Base-by-base conservation (phyloP, 495 filamentous ascomycete genomes). In the Lasiosphaeria hispida region DNA sequence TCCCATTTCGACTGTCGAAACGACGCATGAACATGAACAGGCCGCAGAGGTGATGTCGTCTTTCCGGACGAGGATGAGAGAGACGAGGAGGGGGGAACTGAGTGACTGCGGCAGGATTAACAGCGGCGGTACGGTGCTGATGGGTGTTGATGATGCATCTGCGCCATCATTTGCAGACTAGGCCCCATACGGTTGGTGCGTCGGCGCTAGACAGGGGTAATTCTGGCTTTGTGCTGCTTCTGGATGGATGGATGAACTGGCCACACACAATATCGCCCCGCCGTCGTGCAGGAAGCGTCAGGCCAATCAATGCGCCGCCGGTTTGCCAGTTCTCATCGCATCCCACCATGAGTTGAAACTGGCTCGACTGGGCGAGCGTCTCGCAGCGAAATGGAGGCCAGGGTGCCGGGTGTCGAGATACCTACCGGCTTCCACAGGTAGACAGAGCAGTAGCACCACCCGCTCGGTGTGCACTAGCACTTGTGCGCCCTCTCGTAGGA, bases 261-360 rank as follows among this genome's bases (percentile, higher is more conserved):
- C 65, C 65, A 66, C 65, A 62, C 55, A n/a, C 34, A 47, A 54
- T 58, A 63, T 57, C 58, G 47, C 52, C 64, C 64, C 67, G 62
- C 67, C 63, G 56, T 42, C 51, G n/a, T 65, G 61, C 61, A 66
- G 63, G 48, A 62, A 36, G 48, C 45, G 34, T 18, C 33, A 13
- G 37, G 59, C 68, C 68, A 71, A 71, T 71, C 66, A 70, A 38
- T 53, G 53, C 48, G 13, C 17, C 42, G 51, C 61, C 53, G 62
- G 64, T 54, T 64, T 54, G 54, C 43, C 57, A 59, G 62, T 61
- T 57, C 40, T 60, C 47, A 49, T 48, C 53, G 50, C 56, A 49
- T 64, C 53, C 54, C 54, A 50, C 57, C 36, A 55, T 53, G 49
- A 59, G 55, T 69, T 65, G 67, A 70, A 70, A 70, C 67, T 63